Evolutionary conservation across 306 rosid species (phyloP).

Genomic region (Albizia julibrissin): DNA sequence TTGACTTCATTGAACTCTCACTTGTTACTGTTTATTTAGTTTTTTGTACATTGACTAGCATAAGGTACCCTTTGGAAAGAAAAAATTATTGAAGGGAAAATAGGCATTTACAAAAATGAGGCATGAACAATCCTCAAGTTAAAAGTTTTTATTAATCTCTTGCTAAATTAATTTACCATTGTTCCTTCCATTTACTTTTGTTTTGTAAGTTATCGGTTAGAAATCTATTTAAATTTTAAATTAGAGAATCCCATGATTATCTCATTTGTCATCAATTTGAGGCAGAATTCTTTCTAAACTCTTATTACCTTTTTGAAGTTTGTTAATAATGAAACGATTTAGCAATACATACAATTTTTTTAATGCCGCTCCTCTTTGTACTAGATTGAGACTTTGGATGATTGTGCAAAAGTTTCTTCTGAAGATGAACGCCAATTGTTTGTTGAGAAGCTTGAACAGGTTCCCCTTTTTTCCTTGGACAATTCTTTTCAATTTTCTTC

Average conservation of each 20-base stretch:
- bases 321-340: conserved; percentile 14
- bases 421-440: conserved; percentile 74
- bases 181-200: neutral
- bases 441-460: conserved; percentile 91
- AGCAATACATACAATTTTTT: conserved; percentile 19
- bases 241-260: too few species aligned
- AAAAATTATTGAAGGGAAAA: neutral
- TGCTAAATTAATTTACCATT: neutral
- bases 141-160: neutral
- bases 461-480: conserved; percentile 39
- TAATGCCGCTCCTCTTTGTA: conserved; percentile 14
- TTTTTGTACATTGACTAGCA: neutral
- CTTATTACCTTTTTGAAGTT: conserved; percentile 1
- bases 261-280: conserved; percentile 16
- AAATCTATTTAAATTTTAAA: too few species aligned
- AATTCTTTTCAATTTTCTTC: neutral
- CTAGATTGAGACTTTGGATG: conserved; percentile 86
- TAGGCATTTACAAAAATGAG: conserved; percentile 17
- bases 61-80: neutral
- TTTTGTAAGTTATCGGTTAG: neutral
- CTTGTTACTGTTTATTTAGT: neutral
- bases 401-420: conserved; percentile 68
- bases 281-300: neutral
- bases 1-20: conserved; percentile 1
- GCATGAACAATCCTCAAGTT: neutral